Evolutionary conservation across 495 filamentous ascomycete species (phyloP).

Genomic region (Thozetella sp.): DNA sequence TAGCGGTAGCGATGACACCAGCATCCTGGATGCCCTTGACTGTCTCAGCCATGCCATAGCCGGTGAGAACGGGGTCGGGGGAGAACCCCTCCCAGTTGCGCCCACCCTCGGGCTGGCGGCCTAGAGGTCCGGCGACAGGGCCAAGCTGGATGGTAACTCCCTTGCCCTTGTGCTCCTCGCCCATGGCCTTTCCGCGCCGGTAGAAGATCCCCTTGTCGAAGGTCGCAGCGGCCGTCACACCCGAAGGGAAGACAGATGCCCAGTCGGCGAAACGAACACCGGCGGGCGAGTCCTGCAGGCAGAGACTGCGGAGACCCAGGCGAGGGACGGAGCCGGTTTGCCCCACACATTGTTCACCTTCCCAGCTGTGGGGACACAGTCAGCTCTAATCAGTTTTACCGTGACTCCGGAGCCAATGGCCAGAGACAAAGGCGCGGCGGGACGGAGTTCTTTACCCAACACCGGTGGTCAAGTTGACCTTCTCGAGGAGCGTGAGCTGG

Average conservation of each 20-base stretch:
- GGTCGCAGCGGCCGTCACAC: constrained; percentile 80
- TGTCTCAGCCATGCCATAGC: constrained; percentile 70
- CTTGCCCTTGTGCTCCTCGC: constrained; percentile 76
- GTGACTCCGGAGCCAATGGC: neutral
- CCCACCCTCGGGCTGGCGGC: constrained; percentile 74
- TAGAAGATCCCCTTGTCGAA: constrained; percentile 74
- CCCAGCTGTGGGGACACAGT: constrained; percentile 59
- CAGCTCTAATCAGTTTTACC: constrained; percentile 7
- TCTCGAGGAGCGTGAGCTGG: constrained; percentile 82
- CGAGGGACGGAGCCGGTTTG: constrained; percentile 71
- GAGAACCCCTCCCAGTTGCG: constrained; percentile 88
- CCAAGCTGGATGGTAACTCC: constrained; percentile 86
- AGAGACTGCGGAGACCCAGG: constrained; percentile 79
- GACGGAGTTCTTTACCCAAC: constrained; percentile 58
- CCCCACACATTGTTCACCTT: constrained; percentile 77
- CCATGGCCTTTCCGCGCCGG: constrained; percentile 77
- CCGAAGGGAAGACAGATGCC: constrained; percentile 78
- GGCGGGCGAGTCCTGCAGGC: constrained; percentile 88
- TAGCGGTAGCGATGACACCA: constrained; percentile 79
- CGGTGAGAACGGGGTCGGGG: constrained; percentile 77
- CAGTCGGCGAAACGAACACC: constrained; percentile 80
- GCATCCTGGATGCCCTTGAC: constrained; percentile 83
- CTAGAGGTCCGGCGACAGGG: constrained; percentile 86
- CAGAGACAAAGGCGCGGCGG: neutral
- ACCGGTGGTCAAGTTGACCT: constrained; percentile 91